Evolutionary conservation across 306 rosid species (phyloP), one percentile per base, ranked within the genome.

Genomic region (Glycine soja): DNA sequence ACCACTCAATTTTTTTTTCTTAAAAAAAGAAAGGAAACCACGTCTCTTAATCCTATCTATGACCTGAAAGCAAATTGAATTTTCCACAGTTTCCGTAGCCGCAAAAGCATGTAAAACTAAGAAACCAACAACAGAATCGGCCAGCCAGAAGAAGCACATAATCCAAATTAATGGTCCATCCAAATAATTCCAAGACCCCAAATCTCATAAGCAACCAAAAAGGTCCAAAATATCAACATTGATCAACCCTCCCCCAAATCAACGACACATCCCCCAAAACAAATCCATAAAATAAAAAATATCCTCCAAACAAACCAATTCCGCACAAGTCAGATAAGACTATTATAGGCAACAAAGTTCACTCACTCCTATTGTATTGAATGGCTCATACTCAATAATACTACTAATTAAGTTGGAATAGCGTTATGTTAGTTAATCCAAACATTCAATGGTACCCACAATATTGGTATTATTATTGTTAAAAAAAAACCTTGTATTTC

Each of bases 171-270:
- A 4, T 72, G 6, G 48, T 42, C 74, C 66, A 58, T 43, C 75
- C 65, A 80, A 52, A 77, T 24, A 83, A 53, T 68, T 76, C 76
- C 18, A 47, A 54, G 12, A 78, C 15, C 68, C 5, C 76, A 45
- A 69, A 73, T 64, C 63, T 19, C 24, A 64, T 16, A 51, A 10
- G 46, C 77, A 71, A 30, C 80, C 75, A 58, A 63, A 79, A 43
- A 18, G 43, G 66, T 73, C 71, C 67, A 80, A 78, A 80, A 80
- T 24, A 73, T 66, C 77, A 70, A 79, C 76, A 63, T 51, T 45
- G 79, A 82, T 70, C 48, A 57, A 73, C 48, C 50, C 66, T 63
- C 70, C 72, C 73, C 30, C 52, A 83, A 86, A 79, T 61, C 68
- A 59, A 42, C 43, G 4, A 61, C 67, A 48, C 12, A 76, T 1